Conservation (phyloP, 768 basidiomycete genomes). For the Podaxis mareebaensis region DNA sequence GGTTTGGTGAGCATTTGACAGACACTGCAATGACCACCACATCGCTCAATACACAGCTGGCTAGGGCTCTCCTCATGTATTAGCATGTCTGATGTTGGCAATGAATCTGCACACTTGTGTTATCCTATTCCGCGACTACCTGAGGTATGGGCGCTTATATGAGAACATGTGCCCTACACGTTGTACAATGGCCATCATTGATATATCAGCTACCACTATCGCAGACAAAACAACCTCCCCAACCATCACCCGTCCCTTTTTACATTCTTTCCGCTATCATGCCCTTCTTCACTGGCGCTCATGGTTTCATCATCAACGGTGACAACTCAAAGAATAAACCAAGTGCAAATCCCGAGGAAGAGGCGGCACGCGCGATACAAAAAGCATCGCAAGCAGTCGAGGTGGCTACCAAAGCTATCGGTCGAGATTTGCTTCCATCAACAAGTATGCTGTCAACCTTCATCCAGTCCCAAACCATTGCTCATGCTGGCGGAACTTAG, state of each 20-base stretch:
- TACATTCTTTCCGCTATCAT: not conserved
- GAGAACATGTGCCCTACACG: not conserved
- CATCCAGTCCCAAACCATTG: not conserved
- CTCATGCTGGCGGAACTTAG: not conserved
- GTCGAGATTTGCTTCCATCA: not conserved
- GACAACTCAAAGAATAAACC: not conserved
- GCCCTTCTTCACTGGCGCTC: not conserved
- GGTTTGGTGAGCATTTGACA: not conserved
- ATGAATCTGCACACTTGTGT: not conserved
- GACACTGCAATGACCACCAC: not conserved
- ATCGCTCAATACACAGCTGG: not conserved
- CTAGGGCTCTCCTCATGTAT: not conserved
- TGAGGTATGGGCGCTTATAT: not conserved
- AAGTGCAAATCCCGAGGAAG: not conserved
- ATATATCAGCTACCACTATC: not conserved
- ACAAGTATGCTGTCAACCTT: not conserved
- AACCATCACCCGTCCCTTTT: not conserved
- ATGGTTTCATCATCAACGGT: constrained; percentile 3
- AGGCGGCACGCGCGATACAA: not conserved
- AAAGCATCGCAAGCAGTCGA: not conserved
- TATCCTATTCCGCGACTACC: not conserved
- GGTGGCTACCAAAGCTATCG: not conserved
- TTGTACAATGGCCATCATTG: not conserved
- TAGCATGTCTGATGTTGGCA: not conserved
- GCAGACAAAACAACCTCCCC: not conserved